Evolutionary conservation across 176 grass and related monocot species (phyloP).

Genomic region (Lolium rigidum): DNA sequence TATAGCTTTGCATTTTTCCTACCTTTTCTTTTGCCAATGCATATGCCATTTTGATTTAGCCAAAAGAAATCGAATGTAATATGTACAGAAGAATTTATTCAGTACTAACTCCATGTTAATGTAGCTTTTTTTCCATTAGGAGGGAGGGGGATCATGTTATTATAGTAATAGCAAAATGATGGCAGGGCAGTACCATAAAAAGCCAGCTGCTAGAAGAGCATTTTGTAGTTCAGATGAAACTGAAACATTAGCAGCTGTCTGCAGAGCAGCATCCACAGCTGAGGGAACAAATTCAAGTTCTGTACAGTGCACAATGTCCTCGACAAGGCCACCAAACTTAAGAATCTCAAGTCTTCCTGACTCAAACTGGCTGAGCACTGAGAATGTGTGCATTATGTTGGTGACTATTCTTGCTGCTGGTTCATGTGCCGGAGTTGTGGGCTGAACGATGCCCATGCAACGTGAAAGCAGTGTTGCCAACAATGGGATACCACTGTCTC

Average conservation of each 20-base stretch:
- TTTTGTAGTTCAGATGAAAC: conserved; percentile 79
- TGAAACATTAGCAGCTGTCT: conserved; percentile 84
- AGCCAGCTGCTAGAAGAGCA: conserved; percentile 85
- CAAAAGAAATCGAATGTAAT: not conserved
- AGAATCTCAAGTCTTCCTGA: conserved; percentile 86
- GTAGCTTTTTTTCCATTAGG: not conserved
- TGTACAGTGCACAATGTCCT: conserved; percentile 96
- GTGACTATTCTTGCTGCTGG: conserved; percentile 91
- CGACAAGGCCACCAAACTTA: conserved; percentile 81
- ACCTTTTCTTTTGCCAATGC: conserved; percentile 22
- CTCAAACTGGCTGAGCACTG: conserved; percentile 87
- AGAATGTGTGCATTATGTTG: conserved; percentile 95
- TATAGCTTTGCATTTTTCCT: not conserved
- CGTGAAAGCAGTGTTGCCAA: conserved; percentile 97
- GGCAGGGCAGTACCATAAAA: conserved; percentile 76
- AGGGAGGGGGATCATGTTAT: not conserved
- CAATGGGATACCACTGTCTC: conserved; percentile 93
- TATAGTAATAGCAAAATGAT: conserved; percentile 37
- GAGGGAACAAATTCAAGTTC: conserved; percentile 90
- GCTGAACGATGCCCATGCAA: conserved; percentile 95
- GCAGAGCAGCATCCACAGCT: conserved; percentile 89
- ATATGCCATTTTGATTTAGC: conserved; percentile 31
- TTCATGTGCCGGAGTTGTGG: conserved; percentile 91
- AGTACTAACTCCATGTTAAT: conserved; percentile 21
- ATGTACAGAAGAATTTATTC: conserved; percentile 16